These are phyloP conservation scores for Aspergillus pseudoviridinutans DNA, from an alignment of 2,329 filamentous ascomycete species.

Conservation along the genomic window DNA sequence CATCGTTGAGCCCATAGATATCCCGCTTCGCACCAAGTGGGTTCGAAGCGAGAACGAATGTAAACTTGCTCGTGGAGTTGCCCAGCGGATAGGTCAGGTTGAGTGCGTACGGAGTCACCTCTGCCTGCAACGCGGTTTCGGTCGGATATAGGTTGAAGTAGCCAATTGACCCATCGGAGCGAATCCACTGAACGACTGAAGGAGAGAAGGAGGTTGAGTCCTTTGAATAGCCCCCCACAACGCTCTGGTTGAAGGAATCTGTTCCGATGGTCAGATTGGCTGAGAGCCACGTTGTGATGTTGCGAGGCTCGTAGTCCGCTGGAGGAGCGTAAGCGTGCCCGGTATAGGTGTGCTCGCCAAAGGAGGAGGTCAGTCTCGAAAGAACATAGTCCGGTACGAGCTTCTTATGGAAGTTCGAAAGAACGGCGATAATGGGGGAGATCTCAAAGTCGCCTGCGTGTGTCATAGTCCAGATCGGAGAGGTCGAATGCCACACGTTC, in stretches of 20 bases:
- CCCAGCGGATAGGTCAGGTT: slow-evolving; percentile 50
- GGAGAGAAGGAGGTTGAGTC: slow-evolving; percentile 56
- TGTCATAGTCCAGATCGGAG: slow-evolving; percentile 45
- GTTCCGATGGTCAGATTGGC: slow-evolving; percentile 57
- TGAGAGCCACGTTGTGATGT: slow-evolving; percentile 58
- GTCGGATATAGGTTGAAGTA: slow-evolving; percentile 36
- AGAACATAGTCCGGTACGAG: slow-evolving; percentile 21
- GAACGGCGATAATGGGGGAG: slow-evolving; percentile 53
- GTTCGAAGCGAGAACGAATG: slow-evolving; percentile 26
- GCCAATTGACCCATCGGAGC: slow-evolving; percentile 26
- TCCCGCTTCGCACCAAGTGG: slow-evolving; percentile 11
- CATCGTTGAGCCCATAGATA: slow-evolving; percentile 7
- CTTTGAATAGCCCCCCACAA: slow-evolving; percentile 52
- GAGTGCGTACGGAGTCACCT: slow-evolving; percentile 42
- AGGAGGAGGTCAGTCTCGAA: slow-evolving; percentile 43
- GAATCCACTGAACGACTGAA: slow-evolving; percentile 57
- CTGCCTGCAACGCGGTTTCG: slow-evolving; percentile 39
- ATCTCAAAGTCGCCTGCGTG: slow-evolving; percentile 59
- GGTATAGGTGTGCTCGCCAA: slow-evolving; percentile 51
- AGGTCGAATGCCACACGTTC: slow-evolving; percentile 33
- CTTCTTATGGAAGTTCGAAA: slow-evolving; percentile 48
- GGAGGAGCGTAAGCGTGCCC: slow-evolving; percentile 56
- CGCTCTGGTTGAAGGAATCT: slow-evolving; percentile 54
- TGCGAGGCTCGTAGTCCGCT: slow-evolving; percentile 54
- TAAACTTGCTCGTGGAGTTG: slow-evolving; percentile 29